Evolutionary conservation across 176 grass and related monocot species (phyloP).

Genomic region (Oryza nivara): DNA sequence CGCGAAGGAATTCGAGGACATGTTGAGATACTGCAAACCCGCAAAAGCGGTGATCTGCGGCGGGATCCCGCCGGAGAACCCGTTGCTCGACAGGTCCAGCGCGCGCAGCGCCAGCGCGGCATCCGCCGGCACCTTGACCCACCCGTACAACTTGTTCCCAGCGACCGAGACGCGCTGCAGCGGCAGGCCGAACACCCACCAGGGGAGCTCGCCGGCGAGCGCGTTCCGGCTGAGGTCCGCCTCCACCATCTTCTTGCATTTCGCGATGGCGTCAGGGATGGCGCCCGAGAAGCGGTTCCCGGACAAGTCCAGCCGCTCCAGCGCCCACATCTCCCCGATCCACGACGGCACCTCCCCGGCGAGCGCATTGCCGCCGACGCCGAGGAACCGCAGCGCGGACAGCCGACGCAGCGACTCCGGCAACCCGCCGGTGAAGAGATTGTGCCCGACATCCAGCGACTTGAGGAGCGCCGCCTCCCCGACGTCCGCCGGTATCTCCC

Average conservation of each 20-base stretch:
- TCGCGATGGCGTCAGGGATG: slow-evolving; percentile 65
- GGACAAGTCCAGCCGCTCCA: slow-evolving; percentile 76
- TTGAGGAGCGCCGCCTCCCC: slow-evolving; percentile 67
- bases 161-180: slow-evolving; percentile 71
- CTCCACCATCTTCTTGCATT: slow-evolving; percentile 64
- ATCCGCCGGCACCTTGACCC: slow-evolving; percentile 51
- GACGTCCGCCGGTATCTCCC: slow-evolving; percentile 71
- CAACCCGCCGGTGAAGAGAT: slow-evolving; percentile 65
- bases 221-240: slow-evolving; percentile 73
- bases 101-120: slow-evolving; percentile 40
- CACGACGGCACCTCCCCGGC: slow-evolving; percentile 61
- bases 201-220: slow-evolving; percentile 72
- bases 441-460: slow-evolving; percentile 72
- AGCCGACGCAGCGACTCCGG: slow-evolving; percentile 70
- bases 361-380: slow-evolving; percentile 67
- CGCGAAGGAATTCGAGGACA: slow-evolving; percentile 74
- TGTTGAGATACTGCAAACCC: slow-evolving; percentile 63
- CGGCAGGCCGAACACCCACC: slow-evolving; percentile 76
- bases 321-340: slow-evolving; percentile 84
- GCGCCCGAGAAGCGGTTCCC: slow-evolving; percentile 67
- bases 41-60: slow-evolving; percentile 47
- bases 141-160: slow-evolving; percentile 66
- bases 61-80: slow-evolving; percentile 76
- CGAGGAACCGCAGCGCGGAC: slow-evolving; percentile 52
- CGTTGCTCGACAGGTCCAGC: slow-evolving; percentile 85